Evolutionary conservation across 1,139 yeast species (phyloP), one percentile per base, ranked within the genome.

Genomic region (Scheffersomyces segobiensis): DNA sequence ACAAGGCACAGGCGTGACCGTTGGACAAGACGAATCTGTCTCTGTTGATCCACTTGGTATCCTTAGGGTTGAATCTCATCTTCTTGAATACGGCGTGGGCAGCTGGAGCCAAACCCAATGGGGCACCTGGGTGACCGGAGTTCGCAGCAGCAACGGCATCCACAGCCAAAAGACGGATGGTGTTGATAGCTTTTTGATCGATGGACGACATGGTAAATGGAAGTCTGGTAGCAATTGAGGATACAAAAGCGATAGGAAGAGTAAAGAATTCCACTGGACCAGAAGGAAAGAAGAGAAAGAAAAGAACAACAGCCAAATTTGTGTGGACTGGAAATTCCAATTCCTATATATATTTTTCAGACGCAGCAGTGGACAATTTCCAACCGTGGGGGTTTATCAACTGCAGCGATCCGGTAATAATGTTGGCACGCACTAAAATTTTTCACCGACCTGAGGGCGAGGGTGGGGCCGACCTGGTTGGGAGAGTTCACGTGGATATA

Each of bases 41-140:
- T 78, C 98, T 88, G 85, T 91, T 91, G 76, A 90, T 80, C 98
- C 98, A 95, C 60, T 84, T 80, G 66, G 97, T 93, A 82, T 91
- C 89, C 80, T 88, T 85, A 68, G 98, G 97, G 86, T 91, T 92
- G 81, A 92, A 87, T 71, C 81, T 88, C 91, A 93, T 84, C 73
- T 88, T 85, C 75, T 87, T 83, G 87, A 89, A 95, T 61, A 93
- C 85, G 56, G 97, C 82, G 65, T 80, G 83, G 62, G 84, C 84
- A 53, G 83, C 83, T 49, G 84, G 97, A 39, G 99, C 98, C 77
- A 95, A 82, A 64, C 98, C 99, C 86, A 95, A 87, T 70, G 99
- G 99, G 58, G 99, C 98, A 85, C 99, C 99, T 58, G 99, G 99
- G 82, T 95, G 99, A 68, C 99, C 99, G 62, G 97, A 89, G 80